Percentiles rank a stretch among this genome's conserved stretches.
Evolutionary conservation across 1,284 basidiomycete genomes (phyloP).

Genomic region (Leccinum griseonigrum): DNA sequence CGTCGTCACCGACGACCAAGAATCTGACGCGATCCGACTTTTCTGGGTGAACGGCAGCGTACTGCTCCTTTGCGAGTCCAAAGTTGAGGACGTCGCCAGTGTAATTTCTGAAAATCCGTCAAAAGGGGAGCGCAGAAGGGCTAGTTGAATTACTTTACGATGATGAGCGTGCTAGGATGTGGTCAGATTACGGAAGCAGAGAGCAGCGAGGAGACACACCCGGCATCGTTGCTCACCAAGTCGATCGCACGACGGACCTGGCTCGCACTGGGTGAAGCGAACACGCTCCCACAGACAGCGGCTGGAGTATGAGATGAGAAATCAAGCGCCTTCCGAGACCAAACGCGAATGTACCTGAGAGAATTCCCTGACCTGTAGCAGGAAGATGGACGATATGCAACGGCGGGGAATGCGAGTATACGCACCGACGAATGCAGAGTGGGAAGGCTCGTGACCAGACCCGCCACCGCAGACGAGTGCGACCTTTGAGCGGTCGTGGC

Average conservation of each 20-base stretch:
- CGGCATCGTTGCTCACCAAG: conserved; percentile 73
- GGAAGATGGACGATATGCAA: neutral
- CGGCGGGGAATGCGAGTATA: neutral
- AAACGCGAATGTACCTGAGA: conserved; percentile 51
- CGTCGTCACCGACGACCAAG: conserved; percentile 89
- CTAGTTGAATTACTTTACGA: conserved; percentile 67
- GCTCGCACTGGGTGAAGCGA: conserved; percentile 83
- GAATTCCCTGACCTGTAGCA: conserved; percentile 66
- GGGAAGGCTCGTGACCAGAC: conserved; percentile 88
- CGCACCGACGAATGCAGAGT: conserved; percentile 77
- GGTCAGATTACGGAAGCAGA: conserved; percentile 2
- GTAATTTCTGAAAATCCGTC: conserved; percentile 56
- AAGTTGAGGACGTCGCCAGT: conserved; percentile 93
- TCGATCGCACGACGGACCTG: conserved; percentile 83
- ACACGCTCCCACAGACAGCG: conserved; percentile 85
- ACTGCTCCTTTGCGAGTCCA: conserved; percentile 87
- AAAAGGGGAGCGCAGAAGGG: neutral
- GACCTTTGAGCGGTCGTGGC: conserved; percentile 64
- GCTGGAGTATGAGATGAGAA: conserved; percentile 40
- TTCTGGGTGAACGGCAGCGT: conserved; percentile 67
- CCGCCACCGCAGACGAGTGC: conserved; percentile 88
- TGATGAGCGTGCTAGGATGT: conserved; percentile 65
- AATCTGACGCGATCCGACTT: conserved; percentile 73
- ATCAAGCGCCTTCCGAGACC: neutral
- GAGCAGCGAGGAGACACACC: conserved; percentile 45